Evolutionary conservation across 805 yeast species (phyloP).

Genomic region (Starmerella powellii): DNA sequence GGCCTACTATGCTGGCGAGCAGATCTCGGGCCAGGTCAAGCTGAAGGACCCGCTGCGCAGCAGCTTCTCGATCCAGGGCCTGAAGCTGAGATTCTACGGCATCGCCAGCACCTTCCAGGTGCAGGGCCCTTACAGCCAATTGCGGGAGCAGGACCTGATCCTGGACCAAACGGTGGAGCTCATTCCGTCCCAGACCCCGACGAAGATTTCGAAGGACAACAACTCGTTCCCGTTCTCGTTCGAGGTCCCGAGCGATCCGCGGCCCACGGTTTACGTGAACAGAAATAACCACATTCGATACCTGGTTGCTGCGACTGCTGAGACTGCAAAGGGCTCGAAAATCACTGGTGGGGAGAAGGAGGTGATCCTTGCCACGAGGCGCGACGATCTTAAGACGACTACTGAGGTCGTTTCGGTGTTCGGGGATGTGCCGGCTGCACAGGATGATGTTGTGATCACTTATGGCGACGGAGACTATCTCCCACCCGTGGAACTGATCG

Average conservation of each 20-base stretch:
- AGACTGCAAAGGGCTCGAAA: background rate
- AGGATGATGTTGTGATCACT: background rate
- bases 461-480: no score
- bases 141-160: constrained; percentile 3
- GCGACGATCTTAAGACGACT: no score
- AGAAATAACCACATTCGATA: constrained; percentile 7
- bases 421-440: background rate
- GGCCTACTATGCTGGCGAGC: background rate
- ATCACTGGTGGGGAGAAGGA: background rate
- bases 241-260: constrained; percentile 40
- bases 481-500: no score
- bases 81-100: constrained; percentile 4
- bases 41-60: constrained; percentile 6
- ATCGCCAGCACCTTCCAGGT: constrained; percentile 7
- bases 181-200: background rate
- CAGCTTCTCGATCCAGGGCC: constrained; percentile 3
- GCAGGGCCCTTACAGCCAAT: constrained; percentile 11
- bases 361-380: no score
- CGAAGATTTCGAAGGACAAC: constrained; percentile 36
- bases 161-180: constrained; percentile 6
- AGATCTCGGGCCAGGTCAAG: constrained; percentile 4
- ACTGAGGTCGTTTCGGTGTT: no score
- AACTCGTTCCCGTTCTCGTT: constrained; percentile 69
- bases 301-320: background rate
- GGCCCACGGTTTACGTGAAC: constrained; percentile 9